Base-by-base conservation (phyloP, 257 asterid genomes). In the Ballota nigra region DNA sequence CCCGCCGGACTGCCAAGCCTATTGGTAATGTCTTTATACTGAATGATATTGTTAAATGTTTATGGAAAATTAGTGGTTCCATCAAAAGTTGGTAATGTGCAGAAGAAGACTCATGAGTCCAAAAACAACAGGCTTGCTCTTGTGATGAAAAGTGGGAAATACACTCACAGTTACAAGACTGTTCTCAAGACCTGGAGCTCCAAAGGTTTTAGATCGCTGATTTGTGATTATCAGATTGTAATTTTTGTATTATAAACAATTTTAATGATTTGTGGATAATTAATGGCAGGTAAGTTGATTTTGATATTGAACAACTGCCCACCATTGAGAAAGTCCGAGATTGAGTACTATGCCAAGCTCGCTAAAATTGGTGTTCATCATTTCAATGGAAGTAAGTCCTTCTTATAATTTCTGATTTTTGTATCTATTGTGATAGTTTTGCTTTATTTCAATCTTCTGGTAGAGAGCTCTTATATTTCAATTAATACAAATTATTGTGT, bases 321-420 rank as follows among this genome's bases (percentile, higher is more conserved):
- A 0, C 95, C 96, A 0, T 66, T 88, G 88, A 88, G 96, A 82
- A 91, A 91, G 67, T 88, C 96, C 1, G 96, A 91, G 88, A 91
- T 91, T 53, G 96, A 91, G 82, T 91, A 91, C 79, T 91, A 87
- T 16, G 92, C 97, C 13, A 91, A 89, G 96, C 96, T 91, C 57
- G 84, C 95, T 8, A 91, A 89, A 80, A 86, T 91, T 73, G 95
- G 89, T 15, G 97, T 91, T 62, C 95, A 87, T 63, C 97, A 91
- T 66, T 91, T 81, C 81, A 87, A 71, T 71, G 96, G 96, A 76
- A 87, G 95, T 89, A 79, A 87, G 97, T 38, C 10, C 5, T 12
- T 23, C 2, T 64, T 51, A 6, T 6, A 1, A 5, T 2, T 43
- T 2, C 15, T 6, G 7, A 5, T 8, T 9, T 28, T 3, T 49